Evolutionary conservation across 768 basidiomycete species (phyloP), one percentile per base, ranked within the genome.

Genomic region (Glaciozyma martinii): DNA sequence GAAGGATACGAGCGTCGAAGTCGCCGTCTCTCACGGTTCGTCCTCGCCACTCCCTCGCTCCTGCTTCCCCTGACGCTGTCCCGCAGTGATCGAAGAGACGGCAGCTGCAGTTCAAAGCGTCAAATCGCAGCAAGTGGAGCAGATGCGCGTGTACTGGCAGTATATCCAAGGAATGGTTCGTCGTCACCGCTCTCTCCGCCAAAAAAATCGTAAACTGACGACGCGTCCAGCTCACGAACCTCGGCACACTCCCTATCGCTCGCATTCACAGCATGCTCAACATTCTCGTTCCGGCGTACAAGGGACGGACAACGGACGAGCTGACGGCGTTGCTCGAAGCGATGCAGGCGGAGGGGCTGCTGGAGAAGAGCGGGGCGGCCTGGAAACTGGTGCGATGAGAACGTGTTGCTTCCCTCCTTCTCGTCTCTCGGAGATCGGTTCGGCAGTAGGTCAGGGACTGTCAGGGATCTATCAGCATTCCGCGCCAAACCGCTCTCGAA

Each of bases 61-160:
- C 10, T 33, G 46, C 25, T 60, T 42, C 42, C 50, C 61, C 44
- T 55, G 32, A 25, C 43, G 16, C 7, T 5, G 16, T 18, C 0
- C 68, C 76, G 0, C 76, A 73, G 44, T 66, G 49, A 61, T 62
- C 30, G 70, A 57, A 62, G 67, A 50, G 47, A 62, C 56, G 66
- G 43, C 29, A 71, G 58, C 55, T 23, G 73, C 72, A 27, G 75
- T 75, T 16, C 72, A 73, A 30, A 69, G 67, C 30, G 66, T 67
- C n/a, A 64, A 67, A 52, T 54, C 52, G 18, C 46, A 70, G 62
- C 40, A 52, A 49, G 46, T 66, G 42, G 64, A 61, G 29, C 52
- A 91, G 77, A 89, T 93, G 86, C 82, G 80, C 66, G 81, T 90
- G 1, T 89, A 86, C 75, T 93, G 90, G 90, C 90, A 88, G 87